phyloP scores from a whole-genome alignment of 169 alveolate species.

The Plasmodium adleri region DNA sequence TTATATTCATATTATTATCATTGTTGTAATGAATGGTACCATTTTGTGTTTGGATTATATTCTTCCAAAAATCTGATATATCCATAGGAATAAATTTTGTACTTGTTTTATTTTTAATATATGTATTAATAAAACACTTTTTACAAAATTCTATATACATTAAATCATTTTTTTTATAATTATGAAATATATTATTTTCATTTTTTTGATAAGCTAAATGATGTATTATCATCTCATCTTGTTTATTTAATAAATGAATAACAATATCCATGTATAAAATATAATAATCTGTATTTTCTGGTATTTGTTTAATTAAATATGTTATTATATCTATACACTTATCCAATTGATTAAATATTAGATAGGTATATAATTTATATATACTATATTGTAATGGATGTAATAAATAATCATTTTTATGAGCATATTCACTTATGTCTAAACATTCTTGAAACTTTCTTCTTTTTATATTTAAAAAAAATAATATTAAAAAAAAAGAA shows the following conservation, averaged over 20 bases:
- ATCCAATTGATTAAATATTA: constrained; percentile 25
- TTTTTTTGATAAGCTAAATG: too few relatives aligned
- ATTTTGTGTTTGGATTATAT: neutral
- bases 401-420: constrained; percentile 30
- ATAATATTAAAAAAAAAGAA: constrained; percentile 54
- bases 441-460: constrained; percentile 65
- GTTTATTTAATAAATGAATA: constrained; percentile 25
- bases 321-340: constrained; percentile 3
- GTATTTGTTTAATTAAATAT: constrained; percentile 19
- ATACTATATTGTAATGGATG: constrained; percentile 51
- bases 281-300: constrained; percentile 61
- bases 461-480: constrained; percentile 46
- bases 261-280: constrained; percentile 42
- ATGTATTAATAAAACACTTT: constrained; percentile 27
- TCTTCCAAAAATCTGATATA: constrained; percentile 18
- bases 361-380: constrained; percentile 27
- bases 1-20: too few relatives aligned
- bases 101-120: neutral
- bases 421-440: constrained; percentile 37
- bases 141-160: constrained; percentile 65
- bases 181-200: neutral
- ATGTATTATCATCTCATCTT: neutral
- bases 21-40: neutral
- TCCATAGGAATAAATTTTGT: constrained; percentile 23
- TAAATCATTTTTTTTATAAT: constrained; percentile 43